Evolutionary conservation across 164 flowering plant genomes (phyloP), one percentile per base, ranked within the genome.

Genomic region (Annona squamosa): DNA sequence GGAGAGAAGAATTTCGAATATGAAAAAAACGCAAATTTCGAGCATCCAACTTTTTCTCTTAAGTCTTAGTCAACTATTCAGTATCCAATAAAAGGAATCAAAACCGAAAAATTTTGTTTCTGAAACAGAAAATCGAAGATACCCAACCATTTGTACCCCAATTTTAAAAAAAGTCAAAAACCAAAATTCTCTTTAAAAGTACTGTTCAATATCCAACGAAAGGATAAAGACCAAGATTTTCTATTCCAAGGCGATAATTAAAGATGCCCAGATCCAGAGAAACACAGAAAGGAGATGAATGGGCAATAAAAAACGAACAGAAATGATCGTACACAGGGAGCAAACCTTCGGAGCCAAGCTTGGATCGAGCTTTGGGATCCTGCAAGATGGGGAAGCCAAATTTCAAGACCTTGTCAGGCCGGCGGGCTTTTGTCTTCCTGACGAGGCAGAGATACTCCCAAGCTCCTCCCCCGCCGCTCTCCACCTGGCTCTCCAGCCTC

Each of bases 381-480:
- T 90, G 88, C 82, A 93, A 82, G 77, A 95, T 87, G 3, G 89
- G 71, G 43, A 87, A 74, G 0, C 99, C 99, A 63, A 87, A 85
- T 79, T 89, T 90, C 63, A 95, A 71, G 44, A 95, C 99, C 83
- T 84, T 91, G 37, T 93, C 92, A 1, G 99, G 87, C 9, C 97
- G 96, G 47, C 98, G 86, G 69, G 93, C 80, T 74, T 93, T 93
- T 77, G 93, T 96, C 86, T 93, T 95, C 46, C 89, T 72, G 19
- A 90, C 86, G n/a, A 93, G 85, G 70, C 86, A 88, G 66, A 95
- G 89, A 72, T 93, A 95, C 81, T 95, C 98, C 99, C 97, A 95
- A 19, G 83, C 90, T n/a, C 98, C 97, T 48, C 97, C 98, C 5
- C 99, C 99, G 2, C 96, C 97, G 79, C 89, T 88, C 52, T 95